Conservation (phyloP, 441 rosid genomes). For the Biscutella laevigata region DNA sequence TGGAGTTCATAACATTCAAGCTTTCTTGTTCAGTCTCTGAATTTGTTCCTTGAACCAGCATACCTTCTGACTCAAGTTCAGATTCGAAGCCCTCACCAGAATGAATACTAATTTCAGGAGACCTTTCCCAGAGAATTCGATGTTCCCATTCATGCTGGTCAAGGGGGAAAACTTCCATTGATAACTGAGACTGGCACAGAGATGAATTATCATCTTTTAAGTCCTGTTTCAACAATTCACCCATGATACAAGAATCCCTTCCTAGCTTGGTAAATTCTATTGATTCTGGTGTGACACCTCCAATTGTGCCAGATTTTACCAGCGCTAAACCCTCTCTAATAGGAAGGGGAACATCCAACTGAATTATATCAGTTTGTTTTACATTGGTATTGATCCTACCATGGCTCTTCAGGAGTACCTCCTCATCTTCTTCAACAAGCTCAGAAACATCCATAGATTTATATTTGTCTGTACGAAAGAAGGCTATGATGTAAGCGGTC, state of each 20-base stretch:
- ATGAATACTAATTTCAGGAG: conserved; percentile 40
- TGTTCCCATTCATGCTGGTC: conserved; percentile 96
- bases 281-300: conserved; percentile 31
- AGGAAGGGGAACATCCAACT: conserved; percentile 35
- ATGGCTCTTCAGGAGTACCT: conserved; percentile 52
- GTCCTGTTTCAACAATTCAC: conserved; percentile 64
- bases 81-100: conserved; percentile 38
- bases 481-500: conserved; percentile 11
- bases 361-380: conserved; percentile 29
- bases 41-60: conserved; percentile 32
- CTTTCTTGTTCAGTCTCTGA: conserved; percentile 27
- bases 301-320: conserved; percentile 30
- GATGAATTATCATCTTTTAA: conserved; percentile 30
- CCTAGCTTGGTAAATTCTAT: conserved; percentile 30
- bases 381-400: conserved; percentile 33
- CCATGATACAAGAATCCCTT: conserved; percentile 42
- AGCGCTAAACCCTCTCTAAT: conserved; percentile 31
- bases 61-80: conserved; percentile 31
- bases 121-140: conserved; percentile 71
- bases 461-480: conserved; percentile 51
- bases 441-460: conserved; percentile 47
- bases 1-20: conserved; percentile 28
- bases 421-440: conserved; percentile 90
- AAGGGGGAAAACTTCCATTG: conserved; percentile 52
- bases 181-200: conserved; percentile 42